Base-by-base conservation (phyloP, 2,329 filamentous ascomycete genomes). In the Pseudogymnoascus sp. region DNA sequence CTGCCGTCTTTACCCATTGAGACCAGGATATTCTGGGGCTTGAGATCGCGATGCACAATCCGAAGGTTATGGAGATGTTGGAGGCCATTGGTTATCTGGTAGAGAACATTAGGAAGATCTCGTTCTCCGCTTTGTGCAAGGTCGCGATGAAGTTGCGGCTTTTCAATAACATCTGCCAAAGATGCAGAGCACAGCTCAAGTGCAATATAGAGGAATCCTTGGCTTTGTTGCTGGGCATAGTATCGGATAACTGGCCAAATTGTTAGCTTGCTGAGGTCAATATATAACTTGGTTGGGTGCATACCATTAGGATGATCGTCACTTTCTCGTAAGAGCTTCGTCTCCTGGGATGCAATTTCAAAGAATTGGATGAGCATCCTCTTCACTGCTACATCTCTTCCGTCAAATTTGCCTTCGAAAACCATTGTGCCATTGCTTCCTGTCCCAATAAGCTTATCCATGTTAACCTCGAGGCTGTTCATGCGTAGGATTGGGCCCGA, bases 341-440 rank as follows among this genome's bases (percentile, higher is more conserved):
- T 96, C 76, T 99, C 95, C 70, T 96, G 92, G 9, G 91, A 92
- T 0, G 95, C 95, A 68, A 99, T 90, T 67, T 96, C 93, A 73
- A 93, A 97, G 70, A 97, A 97, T 68, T 96, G 91, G 35, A 93
- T 91, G 65, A 97, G 81, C 91, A 99, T 96, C 35, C 95, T 87
- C 80, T 99, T 99, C 58, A 99, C 91, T 1, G 95, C 95, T 25
- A 99, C 93, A 49, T 93, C 89, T 60, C 93, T 88, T 23, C 92
- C 92, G 73, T 96, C 95, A 73, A 96, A 97, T 61, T 88, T 90
- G n/a, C 95, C 95, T 59, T 91, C 88, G 74, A 95, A 97, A 0
- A 99, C 95, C 61, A 96, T 87, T 0, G 95, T 99, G n/a, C 95
- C 95, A 72, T 97, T 96, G 74, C 93, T 97, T 62, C 95, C 95